phyloP scores from a whole-genome alignment of 129 eudicot genomes.

The Flaveria ramosissima region DNA sequence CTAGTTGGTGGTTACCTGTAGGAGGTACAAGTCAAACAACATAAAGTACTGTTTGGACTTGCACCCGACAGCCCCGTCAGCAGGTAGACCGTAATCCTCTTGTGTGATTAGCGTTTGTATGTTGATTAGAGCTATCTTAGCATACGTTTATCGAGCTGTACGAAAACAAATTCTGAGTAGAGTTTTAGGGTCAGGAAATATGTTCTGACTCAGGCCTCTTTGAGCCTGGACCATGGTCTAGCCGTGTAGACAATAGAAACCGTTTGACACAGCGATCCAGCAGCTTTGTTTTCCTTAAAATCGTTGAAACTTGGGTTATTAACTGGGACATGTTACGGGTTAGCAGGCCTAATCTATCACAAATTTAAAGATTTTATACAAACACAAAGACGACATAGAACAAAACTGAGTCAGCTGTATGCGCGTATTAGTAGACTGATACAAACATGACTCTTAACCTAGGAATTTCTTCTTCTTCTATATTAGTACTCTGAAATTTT shows the following conservation, averaged over 20 bases:
- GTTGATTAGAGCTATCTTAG: background rate
- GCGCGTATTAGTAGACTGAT: no score
- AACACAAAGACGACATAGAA: no score
- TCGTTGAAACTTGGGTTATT: background rate
- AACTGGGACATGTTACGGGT: background rate
- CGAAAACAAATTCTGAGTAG: background rate
- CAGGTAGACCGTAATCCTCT: background rate
- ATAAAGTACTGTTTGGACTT: constrained; percentile 24
- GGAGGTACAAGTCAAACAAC: constrained; percentile 37
- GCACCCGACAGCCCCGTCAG: constrained; percentile 29
- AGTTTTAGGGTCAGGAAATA: background rate
- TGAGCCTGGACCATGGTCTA: background rate
- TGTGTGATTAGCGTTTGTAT: constrained; percentile 1
- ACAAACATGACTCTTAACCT: no score
- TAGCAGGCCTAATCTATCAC: background rate
- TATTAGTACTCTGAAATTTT: no score
- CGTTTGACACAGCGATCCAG: background rate
- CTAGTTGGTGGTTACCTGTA: constrained; percentile 31
- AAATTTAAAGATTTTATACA: no score
- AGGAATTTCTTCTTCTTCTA: no score
- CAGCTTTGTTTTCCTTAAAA: background rate
- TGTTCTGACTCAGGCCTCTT: background rate
- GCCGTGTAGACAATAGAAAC: background rate
- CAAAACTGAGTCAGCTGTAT: no score
- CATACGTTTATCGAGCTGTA: background rate